Conservation (phyloP, 2,329 filamentous ascomycete genomes). For the Pseudonectria buxi region DNA sequence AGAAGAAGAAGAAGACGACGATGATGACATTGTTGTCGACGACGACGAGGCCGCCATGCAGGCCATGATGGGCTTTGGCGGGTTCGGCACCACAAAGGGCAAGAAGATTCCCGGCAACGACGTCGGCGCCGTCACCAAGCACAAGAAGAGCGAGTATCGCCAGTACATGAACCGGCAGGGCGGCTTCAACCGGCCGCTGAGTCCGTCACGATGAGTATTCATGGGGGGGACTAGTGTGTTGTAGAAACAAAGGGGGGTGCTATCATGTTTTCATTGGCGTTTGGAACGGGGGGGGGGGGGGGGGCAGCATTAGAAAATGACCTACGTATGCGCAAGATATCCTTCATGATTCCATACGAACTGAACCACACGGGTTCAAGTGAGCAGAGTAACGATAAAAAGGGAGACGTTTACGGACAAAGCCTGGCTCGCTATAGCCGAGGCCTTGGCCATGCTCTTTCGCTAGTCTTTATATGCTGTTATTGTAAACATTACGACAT, state of each 20-base stretch:
- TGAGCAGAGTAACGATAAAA: no score
- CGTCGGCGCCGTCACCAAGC: conserved; percentile 74
- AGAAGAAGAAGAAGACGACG: conserved; percentile 11
- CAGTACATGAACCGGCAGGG: conserved; percentile 93
- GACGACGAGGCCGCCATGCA: conserved; percentile 68
- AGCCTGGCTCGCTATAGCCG: no score
- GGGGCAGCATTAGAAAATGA: no score
- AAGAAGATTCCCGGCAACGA: conserved; percentile 86
- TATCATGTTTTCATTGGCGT: conserved; percentile 5
- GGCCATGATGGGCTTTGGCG: conserved; percentile 83
- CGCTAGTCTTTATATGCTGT: conserved; percentile 14
- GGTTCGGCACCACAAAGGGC: conserved; percentile 80
- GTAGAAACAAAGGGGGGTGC: background rate
- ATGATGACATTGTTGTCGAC: conserved; percentile 43
- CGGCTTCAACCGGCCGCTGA: conserved; percentile 74
- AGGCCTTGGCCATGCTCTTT: background rate
- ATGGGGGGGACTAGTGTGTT: background rate
- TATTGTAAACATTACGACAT: conserved; percentile 32
- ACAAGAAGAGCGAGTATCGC: conserved; percentile 89
- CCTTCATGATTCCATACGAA: no score
- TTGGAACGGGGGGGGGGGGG: background rate
- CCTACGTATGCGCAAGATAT: background rate
- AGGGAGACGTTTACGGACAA: no score
- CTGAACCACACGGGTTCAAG: no score
- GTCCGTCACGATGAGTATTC: conserved; percentile 39